A percentile compares a stretch with the other conserved stretches of the same genome.
Conservation (phyloP, 2,329 filamentous ascomycete genomes). For the Ilyonectria robusta region DNA sequence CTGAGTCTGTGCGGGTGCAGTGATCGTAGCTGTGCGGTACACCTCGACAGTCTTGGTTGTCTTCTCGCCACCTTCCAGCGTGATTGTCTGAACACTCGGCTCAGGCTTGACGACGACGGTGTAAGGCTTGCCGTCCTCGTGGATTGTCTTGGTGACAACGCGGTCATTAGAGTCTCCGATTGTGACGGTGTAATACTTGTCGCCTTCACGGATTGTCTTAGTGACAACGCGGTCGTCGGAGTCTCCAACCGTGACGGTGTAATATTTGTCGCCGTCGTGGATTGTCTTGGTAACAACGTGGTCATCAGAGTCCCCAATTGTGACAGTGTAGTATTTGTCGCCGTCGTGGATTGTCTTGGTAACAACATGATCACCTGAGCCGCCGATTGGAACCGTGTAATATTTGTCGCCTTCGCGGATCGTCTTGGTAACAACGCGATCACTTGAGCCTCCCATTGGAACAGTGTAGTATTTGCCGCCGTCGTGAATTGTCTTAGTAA, state of each 20-base stretch:
- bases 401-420: background rate
- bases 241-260: conserved; percentile 27
- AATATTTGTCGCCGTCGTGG: too few relatives aligned
- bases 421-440: background rate
- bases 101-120: conserved; percentile 42
- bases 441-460: conserved; percentile 1
- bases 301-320: conserved; percentile 31
- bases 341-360: background rate
- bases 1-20: conserved; percentile 37
- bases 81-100: conserved; percentile 36
- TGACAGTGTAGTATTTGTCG: conserved; percentile 27
- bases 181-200: conserved; percentile 29
- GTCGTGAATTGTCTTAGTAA: background rate
- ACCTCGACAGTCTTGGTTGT: conserved; percentile 37
- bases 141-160: conserved; percentile 43
- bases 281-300: conserved; percentile 1
- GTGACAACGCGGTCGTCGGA: conserved; percentile 13
- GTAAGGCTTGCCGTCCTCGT: conserved; percentile 40
- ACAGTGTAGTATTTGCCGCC: background rate
- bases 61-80: conserved; percentile 36
- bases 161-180: conserved; percentile 30
- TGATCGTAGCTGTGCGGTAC: conserved; percentile 41
- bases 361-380: conserved; percentile 1
- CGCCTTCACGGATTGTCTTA: too few relatives aligned
- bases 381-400: background rate